These are phyloP conservation scores for Hansfordia pulvinata DNA, from an alignment of 2,329 filamentous ascomycete genomes.

Conservation along the genomic window DNA sequence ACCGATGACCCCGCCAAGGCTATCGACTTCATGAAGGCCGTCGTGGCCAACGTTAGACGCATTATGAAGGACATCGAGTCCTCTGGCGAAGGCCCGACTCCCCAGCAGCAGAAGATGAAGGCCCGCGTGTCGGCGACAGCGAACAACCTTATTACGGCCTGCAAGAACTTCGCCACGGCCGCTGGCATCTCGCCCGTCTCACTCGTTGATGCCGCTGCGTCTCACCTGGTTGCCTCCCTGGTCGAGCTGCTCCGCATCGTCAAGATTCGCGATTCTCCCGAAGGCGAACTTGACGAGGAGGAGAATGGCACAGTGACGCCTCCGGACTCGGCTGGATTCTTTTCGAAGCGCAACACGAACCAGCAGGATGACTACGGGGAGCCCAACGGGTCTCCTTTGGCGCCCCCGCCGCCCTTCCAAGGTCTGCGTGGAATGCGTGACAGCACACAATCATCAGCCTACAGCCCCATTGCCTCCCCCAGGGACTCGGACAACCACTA, in stretches of 20 bases:
- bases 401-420: conserved; percentile 41
- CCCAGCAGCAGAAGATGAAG: conserved; percentile 60
- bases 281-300: conserved; percentile 64
- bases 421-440: conserved; percentile 39
- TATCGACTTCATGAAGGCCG: conserved; percentile 75
- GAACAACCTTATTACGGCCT: conserved; percentile 89
- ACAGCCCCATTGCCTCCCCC: conserved; percentile 61
- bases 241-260: conserved; percentile 74
- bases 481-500: conserved; percentile 39
- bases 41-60: conserved; percentile 68
- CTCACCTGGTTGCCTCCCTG: conserved; percentile 73
- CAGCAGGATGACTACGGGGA: conserved; percentile 19
- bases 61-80: conserved; percentile 73
- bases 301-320: conserved; percentile 55
- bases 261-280: conserved; percentile 68
- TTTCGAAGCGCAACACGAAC: conserved; percentile 40
- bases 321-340: conserved; percentile 55
- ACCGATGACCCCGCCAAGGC: conserved; percentile 60
- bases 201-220: conserved; percentile 82
- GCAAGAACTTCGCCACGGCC: conserved; percentile 77
- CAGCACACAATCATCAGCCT: conserved; percentile 59
- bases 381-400: conserved; percentile 24
- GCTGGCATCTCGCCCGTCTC: conserved; percentile 86
- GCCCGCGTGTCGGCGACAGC: conserved; percentile 79
- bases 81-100: conserved; percentile 37